Percentiles rank a stretch among this genome's conserved stretches.
These are phyloP conservation scores for Cryptococcus depauperatus DNA, from an alignment of 1,284 basidiomycete genomes.

Conservation along the genomic window DNA sequence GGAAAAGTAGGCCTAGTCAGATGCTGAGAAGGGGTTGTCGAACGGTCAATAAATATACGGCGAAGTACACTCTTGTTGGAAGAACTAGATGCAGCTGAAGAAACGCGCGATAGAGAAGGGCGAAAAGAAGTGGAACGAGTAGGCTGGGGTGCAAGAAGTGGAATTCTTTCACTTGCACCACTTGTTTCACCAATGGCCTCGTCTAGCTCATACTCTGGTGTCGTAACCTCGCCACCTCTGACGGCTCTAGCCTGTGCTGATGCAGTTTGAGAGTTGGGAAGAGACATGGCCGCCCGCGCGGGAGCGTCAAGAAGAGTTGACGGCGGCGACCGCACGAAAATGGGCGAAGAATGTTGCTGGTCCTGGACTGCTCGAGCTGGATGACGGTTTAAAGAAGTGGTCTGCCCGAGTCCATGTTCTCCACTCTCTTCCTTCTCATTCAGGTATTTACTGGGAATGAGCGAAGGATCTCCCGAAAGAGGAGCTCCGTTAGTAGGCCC, in stretches of 20 bases:
- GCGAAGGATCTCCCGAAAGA: slow-evolving; percentile 13
- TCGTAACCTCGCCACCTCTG: slow-evolving; percentile 25
- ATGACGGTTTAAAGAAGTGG: slow-evolving; percentile 12
- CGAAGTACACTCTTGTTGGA: slow-evolving; percentile 33
- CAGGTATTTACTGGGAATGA: slow-evolving; percentile 19
- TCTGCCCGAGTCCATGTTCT: slow-evolving; percentile 3
- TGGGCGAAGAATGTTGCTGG: background rate
- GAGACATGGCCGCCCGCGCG: slow-evolving; percentile 36
- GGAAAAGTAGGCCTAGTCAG: slow-evolving; percentile 43
- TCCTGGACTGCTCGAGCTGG: slow-evolving; percentile 5
- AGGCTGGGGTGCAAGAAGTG: slow-evolving; percentile 29
- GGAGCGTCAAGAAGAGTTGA: slow-evolving; percentile 37
- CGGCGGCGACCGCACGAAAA: slow-evolving; percentile 25
- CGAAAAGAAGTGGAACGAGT: slow-evolving; percentile 7
- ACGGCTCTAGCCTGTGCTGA: slow-evolving; percentile 36
- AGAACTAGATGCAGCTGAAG: slow-evolving; percentile 25
- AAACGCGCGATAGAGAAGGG: slow-evolving; percentile 22
- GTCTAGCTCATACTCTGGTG: slow-evolving; percentile 36
- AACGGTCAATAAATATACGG: slow-evolving; percentile 42
- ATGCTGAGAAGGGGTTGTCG: slow-evolving; percentile 41
- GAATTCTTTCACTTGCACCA: slow-evolving; percentile 9
- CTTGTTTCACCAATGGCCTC: slow-evolving; percentile 9
- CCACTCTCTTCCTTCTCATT: slow-evolving; percentile 11
- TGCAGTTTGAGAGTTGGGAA: slow-evolving; percentile 35
- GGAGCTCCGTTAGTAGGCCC: slow-evolving; percentile 14